Percentiles rank a stretch among this genome's conserved stretches.
Conservation (phyloP, 441 rosid species). For the Eugenia klotzschiana region DNA sequence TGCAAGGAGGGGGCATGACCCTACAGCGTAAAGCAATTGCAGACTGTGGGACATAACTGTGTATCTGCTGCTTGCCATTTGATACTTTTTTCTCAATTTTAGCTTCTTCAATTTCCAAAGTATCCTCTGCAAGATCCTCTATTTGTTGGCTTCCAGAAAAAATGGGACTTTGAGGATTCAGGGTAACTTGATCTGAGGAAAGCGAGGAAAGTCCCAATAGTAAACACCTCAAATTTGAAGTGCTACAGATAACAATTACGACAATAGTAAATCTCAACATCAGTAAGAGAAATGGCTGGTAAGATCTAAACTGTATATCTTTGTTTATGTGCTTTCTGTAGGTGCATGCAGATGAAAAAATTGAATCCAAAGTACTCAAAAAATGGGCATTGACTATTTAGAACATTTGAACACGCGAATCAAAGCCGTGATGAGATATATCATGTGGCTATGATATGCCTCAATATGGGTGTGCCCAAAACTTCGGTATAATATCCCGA, state of each 20-base stretch:
- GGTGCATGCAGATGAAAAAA: background rate
- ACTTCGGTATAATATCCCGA: background rate
- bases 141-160: slow-evolving; percentile 23
- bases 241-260: background rate
- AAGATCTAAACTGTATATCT: background rate
- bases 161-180: slow-evolving; percentile 25
- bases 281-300: background rate
- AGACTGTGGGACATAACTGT: slow-evolving; percentile 60
- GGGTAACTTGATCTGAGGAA: slow-evolving; percentile 19
- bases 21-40: slow-evolving; percentile 79
- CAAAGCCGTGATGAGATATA: background rate
- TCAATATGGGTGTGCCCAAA: background rate
- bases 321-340: background rate
- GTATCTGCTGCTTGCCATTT: slow-evolving; percentile 18
- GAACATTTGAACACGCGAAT: background rate
- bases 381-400: background rate
- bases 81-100: slow-evolving; percentile 17
- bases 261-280: background rate
- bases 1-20: slow-evolving; percentile 87
- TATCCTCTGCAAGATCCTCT: slow-evolving; percentile 34
- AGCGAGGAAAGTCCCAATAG: slow-evolving; percentile 2
- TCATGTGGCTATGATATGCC: background rate
- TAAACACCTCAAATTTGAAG: background rate
- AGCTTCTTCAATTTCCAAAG: slow-evolving; percentile 24
- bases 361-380: background rate